Evolutionary conservation across 768 basidiomycete species (phyloP).

Genomic region (Sporobolomyces roseus): DNA sequence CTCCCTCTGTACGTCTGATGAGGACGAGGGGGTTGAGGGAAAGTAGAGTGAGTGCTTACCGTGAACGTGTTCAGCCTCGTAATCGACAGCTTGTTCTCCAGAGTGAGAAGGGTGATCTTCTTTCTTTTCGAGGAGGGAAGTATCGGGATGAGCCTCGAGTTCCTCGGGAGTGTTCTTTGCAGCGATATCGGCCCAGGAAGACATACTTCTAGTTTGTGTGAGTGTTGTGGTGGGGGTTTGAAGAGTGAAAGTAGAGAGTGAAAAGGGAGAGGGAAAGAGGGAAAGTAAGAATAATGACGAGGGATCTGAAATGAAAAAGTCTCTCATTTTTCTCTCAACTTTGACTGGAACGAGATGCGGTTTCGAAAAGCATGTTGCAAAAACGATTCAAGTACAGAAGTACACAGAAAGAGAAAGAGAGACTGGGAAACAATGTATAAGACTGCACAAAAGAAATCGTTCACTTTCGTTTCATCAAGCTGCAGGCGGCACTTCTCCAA

Average conservation of each 20-base stretch:
- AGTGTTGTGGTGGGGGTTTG: too few relatives aligned
- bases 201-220: constrained; percentile 15
- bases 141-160: constrained; percentile 14
- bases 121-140: constrained; percentile 15
- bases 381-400: neutral
- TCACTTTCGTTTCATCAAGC: neutral
- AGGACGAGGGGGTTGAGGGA: neutral
- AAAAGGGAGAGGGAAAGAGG: neutral
- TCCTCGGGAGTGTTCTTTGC: constrained; percentile 10
- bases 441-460: neutral
- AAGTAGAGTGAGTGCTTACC: constrained; percentile 16
- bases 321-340: too few relatives aligned
- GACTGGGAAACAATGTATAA: neutral
- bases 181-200: constrained; percentile 27
- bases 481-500: neutral
- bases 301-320: too few relatives aligned
- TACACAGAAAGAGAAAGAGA: neutral
- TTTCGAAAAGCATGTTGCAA: neutral
- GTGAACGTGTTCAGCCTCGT: constrained; percentile 19
- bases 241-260: neutral
- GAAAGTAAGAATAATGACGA: neutral
- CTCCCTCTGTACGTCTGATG: too few relatives aligned
- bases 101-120: constrained; percentile 3
- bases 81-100: neutral
- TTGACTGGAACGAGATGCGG: too few relatives aligned